These are phyloP conservation scores for Epichloe uncinata DNA, from an alignment of 2,329 filamentous ascomycete genomes.

Conservation along the genomic window DNA sequence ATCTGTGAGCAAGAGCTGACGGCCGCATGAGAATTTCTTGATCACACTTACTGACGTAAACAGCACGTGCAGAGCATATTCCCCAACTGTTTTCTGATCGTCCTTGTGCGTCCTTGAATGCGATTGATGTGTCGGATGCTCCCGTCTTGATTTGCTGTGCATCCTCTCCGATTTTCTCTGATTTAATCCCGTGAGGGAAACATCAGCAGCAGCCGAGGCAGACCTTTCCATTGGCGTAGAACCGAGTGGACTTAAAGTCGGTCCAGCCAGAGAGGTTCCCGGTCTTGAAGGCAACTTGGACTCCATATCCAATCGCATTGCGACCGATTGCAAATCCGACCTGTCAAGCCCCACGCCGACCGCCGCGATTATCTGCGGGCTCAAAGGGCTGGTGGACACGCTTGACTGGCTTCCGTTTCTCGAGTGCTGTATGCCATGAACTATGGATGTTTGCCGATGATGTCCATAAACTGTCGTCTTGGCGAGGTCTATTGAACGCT, in stretches of 20 bases:
- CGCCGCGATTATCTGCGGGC: constrained; percentile 70
- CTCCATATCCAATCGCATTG: constrained; percentile 32
- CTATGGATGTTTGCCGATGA: constrained; percentile 91
- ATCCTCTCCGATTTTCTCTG: constrained; percentile 46
- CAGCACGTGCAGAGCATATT: constrained; percentile 91
- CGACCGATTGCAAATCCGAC: constrained; percentile 34
- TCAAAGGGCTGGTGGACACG: constrained; percentile 70
- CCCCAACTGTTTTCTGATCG: constrained; percentile 86
- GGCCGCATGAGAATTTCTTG: neutral
- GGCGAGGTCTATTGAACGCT: constrained; percentile 41
- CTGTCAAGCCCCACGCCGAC: constrained; percentile 45
- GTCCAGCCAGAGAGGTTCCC: constrained; percentile 34
- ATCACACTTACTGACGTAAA: constrained; percentile 64
- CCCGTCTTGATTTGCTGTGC: constrained; percentile 55
- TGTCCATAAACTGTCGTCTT: constrained; percentile 59
- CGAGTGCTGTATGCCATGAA: constrained; percentile 88
- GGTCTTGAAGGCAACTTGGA: constrained; percentile 25
- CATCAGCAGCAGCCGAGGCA: constrained; percentile 32
- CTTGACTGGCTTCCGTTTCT: constrained; percentile 80
- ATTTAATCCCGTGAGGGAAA: constrained; percentile 26
- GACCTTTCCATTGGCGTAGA: constrained; percentile 28
- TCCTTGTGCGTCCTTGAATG: constrained; percentile 59
- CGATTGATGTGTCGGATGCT: constrained; percentile 62
- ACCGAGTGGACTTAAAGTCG: constrained; percentile 10
- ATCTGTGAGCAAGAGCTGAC: constrained; percentile 8